Conservation (phyloP, 495 filamentous ascomycete genomes). For the Xylaria venustula region DNA sequence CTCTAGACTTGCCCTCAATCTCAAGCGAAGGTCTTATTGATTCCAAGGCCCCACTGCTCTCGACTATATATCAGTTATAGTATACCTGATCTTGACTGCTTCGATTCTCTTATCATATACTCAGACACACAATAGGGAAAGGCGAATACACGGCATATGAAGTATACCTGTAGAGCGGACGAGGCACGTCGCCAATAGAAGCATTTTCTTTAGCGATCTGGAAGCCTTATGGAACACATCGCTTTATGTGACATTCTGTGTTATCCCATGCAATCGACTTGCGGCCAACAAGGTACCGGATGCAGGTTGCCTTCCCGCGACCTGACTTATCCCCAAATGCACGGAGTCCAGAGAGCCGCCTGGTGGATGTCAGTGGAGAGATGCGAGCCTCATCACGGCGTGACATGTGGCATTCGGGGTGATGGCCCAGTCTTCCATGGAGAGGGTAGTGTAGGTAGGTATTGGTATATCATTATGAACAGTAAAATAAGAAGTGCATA, state of each 20-base stretch:
- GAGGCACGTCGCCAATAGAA: not conserved
- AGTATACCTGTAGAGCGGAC: no score
- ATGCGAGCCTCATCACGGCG: constrained; percentile 13
- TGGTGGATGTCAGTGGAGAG: constrained; percentile 5
- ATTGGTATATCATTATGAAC: no score
- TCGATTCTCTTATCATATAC: not conserved
- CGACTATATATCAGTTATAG: no score
- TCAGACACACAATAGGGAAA: not conserved
- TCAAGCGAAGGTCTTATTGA: no score
- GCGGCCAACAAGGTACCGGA: constrained; percentile 7
- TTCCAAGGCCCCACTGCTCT: no score
- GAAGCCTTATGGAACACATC: not conserved
- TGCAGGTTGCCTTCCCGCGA: constrained; percentile 9
- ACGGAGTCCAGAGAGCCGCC: constrained; percentile 1
- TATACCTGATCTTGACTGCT: no score
- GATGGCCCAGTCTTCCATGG: not conserved
- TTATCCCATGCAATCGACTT: constrained; percentile 1
- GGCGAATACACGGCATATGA: not conserved
- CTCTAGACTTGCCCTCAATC: no score
- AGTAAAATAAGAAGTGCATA: not conserved
- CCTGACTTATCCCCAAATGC: constrained; percentile 5
- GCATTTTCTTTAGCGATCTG: not conserved
- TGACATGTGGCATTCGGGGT: constrained; percentile 5
- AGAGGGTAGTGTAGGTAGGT: no score
- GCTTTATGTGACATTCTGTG: not conserved